Evolutionary conservation across 176 grass and related monocot genomes (phyloP).

Genomic region (Avena eriantha): DNA sequence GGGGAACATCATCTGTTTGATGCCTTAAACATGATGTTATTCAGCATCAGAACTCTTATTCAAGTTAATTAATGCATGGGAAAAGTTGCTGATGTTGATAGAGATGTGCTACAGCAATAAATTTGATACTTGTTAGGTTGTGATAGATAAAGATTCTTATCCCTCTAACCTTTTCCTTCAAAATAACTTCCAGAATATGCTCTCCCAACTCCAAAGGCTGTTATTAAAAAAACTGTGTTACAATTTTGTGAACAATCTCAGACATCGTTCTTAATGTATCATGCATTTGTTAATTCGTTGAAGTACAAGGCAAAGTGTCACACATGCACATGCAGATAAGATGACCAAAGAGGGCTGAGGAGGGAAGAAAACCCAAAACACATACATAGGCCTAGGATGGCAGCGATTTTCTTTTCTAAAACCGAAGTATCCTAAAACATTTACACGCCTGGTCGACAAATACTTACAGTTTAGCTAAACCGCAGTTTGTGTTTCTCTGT

Average conservation of each 20-base stretch:
- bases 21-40: neutral
- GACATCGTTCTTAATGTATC: neutral
- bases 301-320: neutral
- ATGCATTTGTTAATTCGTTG: neutral
- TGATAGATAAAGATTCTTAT: constrained; percentile 21
- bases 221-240: neutral
- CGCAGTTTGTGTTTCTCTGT: no score
- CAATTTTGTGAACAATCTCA: no score
- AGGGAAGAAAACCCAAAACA: neutral
- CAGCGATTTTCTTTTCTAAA: neutral
- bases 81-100: neutral
- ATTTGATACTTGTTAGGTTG: neutral
- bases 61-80: neutral
- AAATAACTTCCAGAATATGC: neutral
- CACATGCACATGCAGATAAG: neutral
- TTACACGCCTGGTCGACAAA: no score
- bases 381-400: neutral
- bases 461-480: no score
- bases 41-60: neutral
- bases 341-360: neutral
- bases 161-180: neutral
- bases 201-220: neutral
- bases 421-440: no score
- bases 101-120: neutral
- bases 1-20: neutral